Evolutionary conservation across 2,329 filamentous ascomycete genomes (phyloP).

Genomic region (Colletotrichum sansevieriae): DNA sequence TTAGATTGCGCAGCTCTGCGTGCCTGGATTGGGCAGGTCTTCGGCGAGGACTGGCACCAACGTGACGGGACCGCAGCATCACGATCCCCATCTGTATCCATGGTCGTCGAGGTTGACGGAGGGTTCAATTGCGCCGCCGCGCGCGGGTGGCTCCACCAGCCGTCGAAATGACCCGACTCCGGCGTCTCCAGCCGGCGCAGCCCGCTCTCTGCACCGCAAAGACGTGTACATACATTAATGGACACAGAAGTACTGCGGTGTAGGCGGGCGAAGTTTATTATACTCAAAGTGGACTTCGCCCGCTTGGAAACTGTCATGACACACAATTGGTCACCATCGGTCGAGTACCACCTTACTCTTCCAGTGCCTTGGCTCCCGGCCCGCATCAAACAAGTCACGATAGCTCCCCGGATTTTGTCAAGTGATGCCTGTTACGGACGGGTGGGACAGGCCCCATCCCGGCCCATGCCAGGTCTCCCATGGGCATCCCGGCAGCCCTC

Average conservation of each 20-base stretch:
- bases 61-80: background rate
- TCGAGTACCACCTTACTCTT: slow-evolving; percentile 35
- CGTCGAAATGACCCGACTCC: too few species aligned
- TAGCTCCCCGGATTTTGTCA: slow-evolving; percentile 30
- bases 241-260: background rate
- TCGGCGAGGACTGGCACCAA: background rate
- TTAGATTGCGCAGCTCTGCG: background rate
- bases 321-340: slow-evolving; percentile 19
- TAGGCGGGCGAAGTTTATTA: slow-evolving; percentile 22
- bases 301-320: slow-evolving; percentile 24
- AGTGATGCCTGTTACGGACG: slow-evolving; percentile 23
- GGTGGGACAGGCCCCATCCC: background rate
- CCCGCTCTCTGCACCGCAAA: background rate
- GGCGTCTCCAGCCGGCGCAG: too few species aligned
- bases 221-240: slow-evolving; percentile 4
- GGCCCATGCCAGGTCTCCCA: slow-evolving; percentile 2
- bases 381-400: slow-evolving; percentile 11
- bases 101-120: slow-evolving; percentile 17
- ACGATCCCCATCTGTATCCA: background rate
- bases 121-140: slow-evolving; percentile 34
- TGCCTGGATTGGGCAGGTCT: too few species aligned
- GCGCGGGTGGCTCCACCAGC: slow-evolving; percentile 16
- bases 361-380: slow-evolving; percentile 28
- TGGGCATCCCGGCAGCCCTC: background rate
- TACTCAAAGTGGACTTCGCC: slow-evolving; percentile 15